A percentile compares a stretch with the other conserved stretches of the same genome.
Conservation (phyloP, 2,329 filamentous ascomycete species). For the Botrytis fabae region DNA sequence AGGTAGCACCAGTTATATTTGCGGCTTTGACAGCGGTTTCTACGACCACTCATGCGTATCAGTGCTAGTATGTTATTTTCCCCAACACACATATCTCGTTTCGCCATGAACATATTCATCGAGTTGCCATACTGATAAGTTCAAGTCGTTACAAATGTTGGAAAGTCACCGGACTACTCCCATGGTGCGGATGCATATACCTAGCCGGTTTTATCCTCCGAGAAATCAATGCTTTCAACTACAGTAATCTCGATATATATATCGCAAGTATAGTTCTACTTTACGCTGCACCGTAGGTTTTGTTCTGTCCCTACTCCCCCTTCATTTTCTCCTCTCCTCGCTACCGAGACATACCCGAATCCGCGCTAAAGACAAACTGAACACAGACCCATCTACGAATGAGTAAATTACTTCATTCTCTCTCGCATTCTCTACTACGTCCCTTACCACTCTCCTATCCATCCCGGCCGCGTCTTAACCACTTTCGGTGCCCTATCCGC, state of each 20-base stretch:
- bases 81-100: background rate
- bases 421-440: slow-evolving; percentile 61
- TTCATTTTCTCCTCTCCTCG: background rate
- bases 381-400: slow-evolving; percentile 57
- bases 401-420: slow-evolving; percentile 62
- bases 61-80: slow-evolving; percentile 51
- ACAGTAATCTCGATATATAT: slow-evolving; percentile 48
- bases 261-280: slow-evolving; percentile 45
- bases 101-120: background rate
- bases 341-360: background rate
- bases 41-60: slow-evolving; percentile 52
- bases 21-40: slow-evolving; percentile 50
- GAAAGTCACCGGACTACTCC: slow-evolving; percentile 55
- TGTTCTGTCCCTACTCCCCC: background rate
- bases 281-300: slow-evolving; percentile 37
- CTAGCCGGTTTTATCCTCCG: slow-evolving; percentile 56
- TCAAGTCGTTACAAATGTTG: slow-evolving; percentile 57
- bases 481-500: slow-evolving; percentile 50
- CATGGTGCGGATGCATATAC: slow-evolving; percentile 56
- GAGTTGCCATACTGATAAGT: background rate
- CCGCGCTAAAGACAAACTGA: background rate
- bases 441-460: slow-evolving; percentile 56
- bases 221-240: slow-evolving; percentile 53
- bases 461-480: slow-evolving; percentile 48
- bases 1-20: slow-evolving; percentile 55